Base-by-base conservation (phyloP, 2,329 filamentous ascomycete genomes). In the Colletotrichum tabaci region DNA sequence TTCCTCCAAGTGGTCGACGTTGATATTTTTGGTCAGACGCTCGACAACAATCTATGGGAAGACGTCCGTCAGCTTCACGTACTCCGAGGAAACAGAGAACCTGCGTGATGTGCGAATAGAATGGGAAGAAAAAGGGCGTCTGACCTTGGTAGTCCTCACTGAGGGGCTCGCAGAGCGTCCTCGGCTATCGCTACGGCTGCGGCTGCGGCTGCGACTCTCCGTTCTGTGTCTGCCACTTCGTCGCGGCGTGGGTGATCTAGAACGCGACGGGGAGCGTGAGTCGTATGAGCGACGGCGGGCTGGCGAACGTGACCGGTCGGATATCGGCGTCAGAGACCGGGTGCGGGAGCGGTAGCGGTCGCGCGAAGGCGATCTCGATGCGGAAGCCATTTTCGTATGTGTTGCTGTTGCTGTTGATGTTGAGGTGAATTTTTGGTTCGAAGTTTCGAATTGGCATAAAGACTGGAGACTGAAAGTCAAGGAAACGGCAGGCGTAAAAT, bases 11-110 rank as follows among this genome's bases (percentile, higher is more conserved):
- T 99, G 96, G 21, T 89, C 89, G 80, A 96, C 94, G 70, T 94
- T 97, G 76, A 99, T 92, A 78, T 98, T 98, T 82, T 97, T 98
- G 4, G 96, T 97, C 78, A 99, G 87, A 74, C 97, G 95, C 82
- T 99, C 96, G 57, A 99, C 93, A 21, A 99, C 94, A 79, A 99
- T 95, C 94, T 98, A 49, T n/a, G 42, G 9, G 21, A 21, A 61
- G 53, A 35, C 26, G 46, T 60, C 57, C 16, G 47, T 72, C 21
- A 55, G 49, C 71, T 50, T 52, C 26, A 21, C 13, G 50, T 35
- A 52, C 15, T 15, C 7, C 66, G 12, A 46, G 38, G 49, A 26
- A 52, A 74, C 57, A 68, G 64, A 55, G 67, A 38, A 38, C 35
- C 35, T 38, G 35, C 35, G 35, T 38, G n/a, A 4, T 26, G 47